Evolutionary conservation across 169 alveolate species (phyloP).

Genomic region (Theileria orientalis): DNA sequence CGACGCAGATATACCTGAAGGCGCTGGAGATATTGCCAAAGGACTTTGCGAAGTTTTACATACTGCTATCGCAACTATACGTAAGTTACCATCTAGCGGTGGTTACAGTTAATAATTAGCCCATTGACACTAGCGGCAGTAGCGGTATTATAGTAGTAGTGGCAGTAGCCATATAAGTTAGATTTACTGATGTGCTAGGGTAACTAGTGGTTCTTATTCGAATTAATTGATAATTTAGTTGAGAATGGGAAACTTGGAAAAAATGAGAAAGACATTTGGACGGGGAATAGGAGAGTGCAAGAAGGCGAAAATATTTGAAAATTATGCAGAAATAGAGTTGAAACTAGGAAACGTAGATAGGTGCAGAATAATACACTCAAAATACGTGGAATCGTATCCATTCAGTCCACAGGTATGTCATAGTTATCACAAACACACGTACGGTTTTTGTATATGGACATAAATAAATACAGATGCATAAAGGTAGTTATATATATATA

Average conservation of each 20-base stretch:
- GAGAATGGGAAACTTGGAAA: slow-evolving; percentile 77
- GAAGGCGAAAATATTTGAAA: slow-evolving; percentile 86
- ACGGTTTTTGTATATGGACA: slow-evolving; percentile 8
- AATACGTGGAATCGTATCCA: slow-evolving; percentile 88
- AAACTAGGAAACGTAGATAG: slow-evolving; percentile 92
- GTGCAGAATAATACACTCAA: slow-evolving; percentile 89
- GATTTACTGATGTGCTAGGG: too few relatives aligned
- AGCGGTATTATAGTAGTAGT: too few relatives aligned
- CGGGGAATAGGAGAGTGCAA: slow-evolving; percentile 91
- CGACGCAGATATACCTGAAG: slow-evolving; percentile 87
- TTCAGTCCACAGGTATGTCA: slow-evolving; percentile 76
- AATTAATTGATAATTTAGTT: slow-evolving; percentile 42
- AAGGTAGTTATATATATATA: too few relatives aligned
- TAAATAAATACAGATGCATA: background rate
- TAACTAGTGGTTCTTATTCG: too few relatives aligned
- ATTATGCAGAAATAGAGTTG: slow-evolving; percentile 91
- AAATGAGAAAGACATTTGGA: slow-evolving; percentile 90
- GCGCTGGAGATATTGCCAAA: slow-evolving; percentile 87
- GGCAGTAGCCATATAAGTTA: too few relatives aligned
- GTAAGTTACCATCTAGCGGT: slow-evolving; percentile 17
- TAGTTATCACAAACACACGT: slow-evolving; percentile 20
- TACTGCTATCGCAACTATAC: slow-evolving; percentile 84
- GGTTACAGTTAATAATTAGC: too few relatives aligned
- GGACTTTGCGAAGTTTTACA: slow-evolving; percentile 90
- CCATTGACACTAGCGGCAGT: too few relatives aligned